Conservation (phyloP, 2,329 filamentous ascomycete species). For the Ascochyta clinopodiicola region DNA sequence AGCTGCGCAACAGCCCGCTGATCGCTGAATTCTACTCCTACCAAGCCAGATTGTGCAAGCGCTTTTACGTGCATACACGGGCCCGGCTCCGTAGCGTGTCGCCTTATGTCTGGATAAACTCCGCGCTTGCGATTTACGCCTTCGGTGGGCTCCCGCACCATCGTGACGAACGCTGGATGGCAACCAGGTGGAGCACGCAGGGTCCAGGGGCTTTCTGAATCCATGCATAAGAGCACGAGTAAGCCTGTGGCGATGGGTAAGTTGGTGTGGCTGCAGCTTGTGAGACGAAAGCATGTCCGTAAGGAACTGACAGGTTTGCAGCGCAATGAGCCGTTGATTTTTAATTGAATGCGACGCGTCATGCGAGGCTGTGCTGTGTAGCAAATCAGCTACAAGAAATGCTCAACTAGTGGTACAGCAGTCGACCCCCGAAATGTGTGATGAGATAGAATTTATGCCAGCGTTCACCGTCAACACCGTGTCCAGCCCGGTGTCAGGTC, state of each 20-base stretch:
- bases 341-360: conserved; percentile 1
- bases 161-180: neutral
- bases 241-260: neutral
- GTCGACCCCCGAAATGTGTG: neutral
- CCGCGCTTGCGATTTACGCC: conserved; percentile 9
- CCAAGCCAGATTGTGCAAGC: neutral
- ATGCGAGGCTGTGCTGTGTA: conserved; percentile 4
- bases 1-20: neutral
- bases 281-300: neutral
- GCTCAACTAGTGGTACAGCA: conserved; percentile 3
- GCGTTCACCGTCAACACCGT: conserved; percentile 27
- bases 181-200: conserved; percentile 8
- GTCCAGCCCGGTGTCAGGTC: conserved; percentile 41
- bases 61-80: neutral
- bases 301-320: neutral
- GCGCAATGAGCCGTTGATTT: neutral
- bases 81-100: neutral
- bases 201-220: neutral
- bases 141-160: conserved; percentile 12
- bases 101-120: conserved; percentile 2
- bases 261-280: neutral
- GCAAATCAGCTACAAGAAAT: conserved; percentile 1
- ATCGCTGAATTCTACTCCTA: neutral
- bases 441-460: conserved; percentile 6
- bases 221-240: conserved; percentile 3